Percentiles rank a stretch among this genome's conserved stretches.
These are phyloP conservation scores for Ophiostoma triangulosporum DNA, from an alignment of 2,329 filamentous ascomycete species.

Conservation along the genomic window DNA sequence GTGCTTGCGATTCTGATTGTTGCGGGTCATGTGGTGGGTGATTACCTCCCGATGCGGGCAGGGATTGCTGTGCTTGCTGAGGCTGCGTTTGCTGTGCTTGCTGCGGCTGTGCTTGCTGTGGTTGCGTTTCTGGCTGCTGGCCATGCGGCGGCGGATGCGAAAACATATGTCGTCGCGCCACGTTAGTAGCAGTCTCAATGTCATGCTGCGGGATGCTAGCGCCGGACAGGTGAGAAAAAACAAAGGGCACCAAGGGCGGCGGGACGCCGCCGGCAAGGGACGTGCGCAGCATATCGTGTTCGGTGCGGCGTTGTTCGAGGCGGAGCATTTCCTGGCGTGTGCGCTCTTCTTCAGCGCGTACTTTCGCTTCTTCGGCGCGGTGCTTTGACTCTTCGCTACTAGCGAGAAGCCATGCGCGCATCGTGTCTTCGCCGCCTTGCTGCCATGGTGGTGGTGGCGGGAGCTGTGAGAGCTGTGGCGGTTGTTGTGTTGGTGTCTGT, in stretches of 20 bases:
- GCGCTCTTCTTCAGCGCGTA: conserved; percentile 62
- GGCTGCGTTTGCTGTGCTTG: conserved; percentile 32
- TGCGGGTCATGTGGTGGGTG: background rate
- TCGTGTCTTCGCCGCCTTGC: conserved; percentile 51
- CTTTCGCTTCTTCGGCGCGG: conserved; percentile 62
- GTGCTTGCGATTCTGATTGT: background rate
- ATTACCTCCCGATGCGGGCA: background rate
- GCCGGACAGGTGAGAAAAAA: conserved; percentile 60
- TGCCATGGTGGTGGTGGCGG: conserved; percentile 14
- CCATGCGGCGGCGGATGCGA: conserved; percentile 15
- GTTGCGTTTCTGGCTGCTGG: conserved; percentile 26
- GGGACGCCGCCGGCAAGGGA: conserved; percentile 58
- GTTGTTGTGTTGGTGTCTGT: background rate
- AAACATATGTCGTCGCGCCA: conserved; percentile 52
- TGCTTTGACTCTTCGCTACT: conserved; percentile 64
- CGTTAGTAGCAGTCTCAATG: conserved; percentile 50
- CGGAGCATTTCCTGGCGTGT: conserved; percentile 50
- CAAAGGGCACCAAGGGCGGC: conserved; percentile 58
- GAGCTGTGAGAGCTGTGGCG: conserved; percentile 9
- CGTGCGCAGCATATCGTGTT: conserved; percentile 58
- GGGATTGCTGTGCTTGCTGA: conserved; percentile 16
- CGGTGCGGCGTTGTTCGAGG: conserved; percentile 58
- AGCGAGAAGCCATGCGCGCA: conserved; percentile 57
- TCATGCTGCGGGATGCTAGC: conserved; percentile 47
- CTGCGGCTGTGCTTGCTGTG: background rate